Evolutionary conservation across 805 yeast genomes (phyloP).

Genomic region (Myxozyma neglecta): DNA sequence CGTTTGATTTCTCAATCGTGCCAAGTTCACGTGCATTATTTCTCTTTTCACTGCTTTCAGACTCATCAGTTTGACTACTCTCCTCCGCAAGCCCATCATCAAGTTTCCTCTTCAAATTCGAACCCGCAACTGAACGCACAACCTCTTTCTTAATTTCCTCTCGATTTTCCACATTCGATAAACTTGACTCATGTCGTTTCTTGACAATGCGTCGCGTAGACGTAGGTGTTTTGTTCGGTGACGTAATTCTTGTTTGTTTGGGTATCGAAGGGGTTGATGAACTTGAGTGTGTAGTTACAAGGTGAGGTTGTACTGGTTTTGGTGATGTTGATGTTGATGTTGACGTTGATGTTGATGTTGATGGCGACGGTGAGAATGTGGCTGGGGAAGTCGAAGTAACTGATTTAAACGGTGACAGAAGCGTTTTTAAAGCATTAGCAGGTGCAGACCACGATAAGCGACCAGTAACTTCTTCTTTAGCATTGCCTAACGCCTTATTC

Average conservation of each 20-base stretch:
- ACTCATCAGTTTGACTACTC: too few species aligned
- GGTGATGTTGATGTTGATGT: neutral
- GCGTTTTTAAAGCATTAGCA: neutral
- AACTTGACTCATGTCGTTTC: neutral
- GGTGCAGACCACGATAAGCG: neutral
- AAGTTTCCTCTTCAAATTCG: too few species aligned
- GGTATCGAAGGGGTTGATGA: neutral
- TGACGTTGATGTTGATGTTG: neutral
- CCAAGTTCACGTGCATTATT: too few species aligned
- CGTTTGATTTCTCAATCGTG: too few species aligned
- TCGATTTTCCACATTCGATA: too few species aligned
- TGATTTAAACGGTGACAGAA: neutral
- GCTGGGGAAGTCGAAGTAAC: neutral
- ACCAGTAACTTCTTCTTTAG: neutral
- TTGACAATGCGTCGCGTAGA: neutral
- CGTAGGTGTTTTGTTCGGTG: neutral
- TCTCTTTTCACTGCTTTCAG: too few species aligned
- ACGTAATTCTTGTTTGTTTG: neutral
- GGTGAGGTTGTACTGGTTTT: neutral
- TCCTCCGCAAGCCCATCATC: too few species aligned
- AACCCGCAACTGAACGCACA: too few species aligned
- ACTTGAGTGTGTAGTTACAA: neutral
- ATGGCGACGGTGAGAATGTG: neutral
- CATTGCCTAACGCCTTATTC: neutral
- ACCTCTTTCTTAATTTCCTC: too few species aligned